phyloP scores from a whole-genome alignment of 2,329 filamentous ascomycete genomes.

The Aspergillus costaricaensis region DNA sequence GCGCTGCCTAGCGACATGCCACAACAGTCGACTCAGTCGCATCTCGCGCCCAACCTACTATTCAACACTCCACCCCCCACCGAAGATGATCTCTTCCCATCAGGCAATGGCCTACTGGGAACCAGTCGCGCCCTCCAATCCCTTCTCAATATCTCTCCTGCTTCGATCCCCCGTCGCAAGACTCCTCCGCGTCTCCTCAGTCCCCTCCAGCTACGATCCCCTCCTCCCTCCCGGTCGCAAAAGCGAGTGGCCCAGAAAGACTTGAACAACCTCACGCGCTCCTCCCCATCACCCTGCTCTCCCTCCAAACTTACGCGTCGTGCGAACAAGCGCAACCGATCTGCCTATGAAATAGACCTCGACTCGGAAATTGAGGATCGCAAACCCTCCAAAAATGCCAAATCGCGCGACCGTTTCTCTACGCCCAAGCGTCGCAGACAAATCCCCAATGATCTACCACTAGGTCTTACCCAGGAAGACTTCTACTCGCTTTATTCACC shows the following conservation, averaged over 20 bases:
- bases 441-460: constrained; percentile 46
- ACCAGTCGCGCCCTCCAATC: constrained; percentile 47
- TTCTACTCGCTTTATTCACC: constrained; percentile 46
- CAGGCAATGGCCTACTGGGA: constrained; percentile 42
- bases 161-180: constrained; percentile 36
- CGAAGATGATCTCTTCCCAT: constrained; percentile 32
- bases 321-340: constrained; percentile 44
- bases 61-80: constrained; percentile 44
- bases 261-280: constrained; percentile 22
- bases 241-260: constrained; percentile 16
- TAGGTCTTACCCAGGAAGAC: constrained; percentile 46
- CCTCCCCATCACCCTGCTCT: constrained; percentile 22
- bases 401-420: constrained; percentile 31
- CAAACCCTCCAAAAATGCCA: constrained; percentile 20
- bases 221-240: constrained; percentile 33
- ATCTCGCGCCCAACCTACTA: constrained; percentile 37
- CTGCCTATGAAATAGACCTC: constrained; percentile 24
- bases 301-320: constrained; percentile 35
- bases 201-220: constrained; percentile 36
- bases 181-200: constrained; percentile 44
- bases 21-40: constrained; percentile 34
- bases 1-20: constrained; percentile 48
- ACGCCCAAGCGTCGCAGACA: constrained; percentile 50
- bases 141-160: constrained; percentile 44
- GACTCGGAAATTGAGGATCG: constrained; percentile 16